These are phyloP conservation scores for Prunus mira DNA, from an alignment of 306 rosid genomes.

Conservation along the genomic window DNA sequence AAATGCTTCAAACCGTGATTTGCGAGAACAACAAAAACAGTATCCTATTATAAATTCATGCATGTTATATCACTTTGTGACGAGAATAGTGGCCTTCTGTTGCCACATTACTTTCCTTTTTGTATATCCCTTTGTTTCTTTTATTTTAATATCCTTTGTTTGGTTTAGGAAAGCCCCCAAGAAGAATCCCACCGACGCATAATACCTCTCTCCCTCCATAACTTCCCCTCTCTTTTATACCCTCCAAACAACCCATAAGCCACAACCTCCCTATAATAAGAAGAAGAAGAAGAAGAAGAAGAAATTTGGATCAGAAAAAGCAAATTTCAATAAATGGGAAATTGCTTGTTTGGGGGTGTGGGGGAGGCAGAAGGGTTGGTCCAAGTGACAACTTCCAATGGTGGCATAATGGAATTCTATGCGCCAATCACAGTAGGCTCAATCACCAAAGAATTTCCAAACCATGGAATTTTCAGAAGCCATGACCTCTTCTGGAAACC, in stretches of 20 bases:
- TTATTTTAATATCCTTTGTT: background rate
- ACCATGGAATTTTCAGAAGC: conserved; percentile 63
- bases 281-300: background rate
- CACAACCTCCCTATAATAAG: background rate
- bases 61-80: background rate
- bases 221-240: conserved; percentile 1
- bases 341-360: conserved; percentile 57
- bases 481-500: conserved; percentile 85
- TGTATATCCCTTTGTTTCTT: background rate
- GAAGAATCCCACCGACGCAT: conserved; percentile 49
- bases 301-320: background rate
- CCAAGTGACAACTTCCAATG: conserved; percentile 66
- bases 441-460: conserved; percentile 67
- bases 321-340: conserved; percentile 44
- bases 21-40: too few relatives aligned
- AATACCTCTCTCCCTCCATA: background rate
- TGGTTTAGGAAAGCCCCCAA: conserved; percentile 21
- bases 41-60: too few relatives aligned
- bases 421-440: conserved; percentile 51
- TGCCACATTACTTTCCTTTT: conserved; percentile 7
- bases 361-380: conserved; percentile 38
- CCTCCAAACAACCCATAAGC: conserved; percentile 1
- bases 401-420: conserved; percentile 82
- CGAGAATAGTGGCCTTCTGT: background rate
- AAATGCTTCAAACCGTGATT: too few relatives aligned